Evolutionary conservation across 2,329 filamentous ascomycete genomes (phyloP), one percentile per base, ranked within the genome.

Genomic region (Graphilbum fragrans): DNA sequence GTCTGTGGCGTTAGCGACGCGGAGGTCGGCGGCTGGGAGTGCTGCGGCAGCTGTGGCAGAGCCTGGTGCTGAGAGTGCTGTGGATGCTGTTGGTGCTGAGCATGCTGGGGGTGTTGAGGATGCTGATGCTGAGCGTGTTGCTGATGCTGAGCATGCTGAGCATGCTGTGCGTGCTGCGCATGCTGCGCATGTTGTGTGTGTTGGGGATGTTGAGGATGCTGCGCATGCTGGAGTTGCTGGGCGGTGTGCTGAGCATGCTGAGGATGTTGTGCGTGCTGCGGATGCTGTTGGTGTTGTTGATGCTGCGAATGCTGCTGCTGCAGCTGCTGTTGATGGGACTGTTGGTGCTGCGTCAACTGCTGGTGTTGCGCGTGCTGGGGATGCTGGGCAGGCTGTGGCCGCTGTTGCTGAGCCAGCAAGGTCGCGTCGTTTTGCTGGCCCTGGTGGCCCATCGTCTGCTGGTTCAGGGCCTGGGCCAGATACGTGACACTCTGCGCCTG

Each of bases 1-100:
- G 48, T 67, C 63, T 41, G 67, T 58, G 54, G 66, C 66, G 47
- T 68, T 59, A 43, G 66, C 55, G 52, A 66, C 46, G 29, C 66
- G 61, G 50, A 61, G 27, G 52, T 43, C 5, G 47, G 41, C 2
- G 55, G 43, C n/a, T 45, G 43, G 2, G 27, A 25, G 12, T 38
- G 45, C 14, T 23, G 34, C 6, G 22, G 14, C 12, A 41, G 41
- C 20, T 45, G 45, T 2, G 36, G 22, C 12, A 33, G 38, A 14
- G 27, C 21, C 7, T 9, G 8, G 17, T 22, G 32, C 18, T 39
- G 35, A 1, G 40, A 4, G 7, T 35, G 41, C 23, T 42, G 41
- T 9, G 22, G 38, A 14, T 45, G 44, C 7, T 36, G 38, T 6
- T 34, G 17, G n/a, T 41, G 39, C 36, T 38, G 38, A 7, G 31